Conservation (phyloP, 2,329 filamentous ascomycete genomes). For the Monosporascus sp. region DNA sequence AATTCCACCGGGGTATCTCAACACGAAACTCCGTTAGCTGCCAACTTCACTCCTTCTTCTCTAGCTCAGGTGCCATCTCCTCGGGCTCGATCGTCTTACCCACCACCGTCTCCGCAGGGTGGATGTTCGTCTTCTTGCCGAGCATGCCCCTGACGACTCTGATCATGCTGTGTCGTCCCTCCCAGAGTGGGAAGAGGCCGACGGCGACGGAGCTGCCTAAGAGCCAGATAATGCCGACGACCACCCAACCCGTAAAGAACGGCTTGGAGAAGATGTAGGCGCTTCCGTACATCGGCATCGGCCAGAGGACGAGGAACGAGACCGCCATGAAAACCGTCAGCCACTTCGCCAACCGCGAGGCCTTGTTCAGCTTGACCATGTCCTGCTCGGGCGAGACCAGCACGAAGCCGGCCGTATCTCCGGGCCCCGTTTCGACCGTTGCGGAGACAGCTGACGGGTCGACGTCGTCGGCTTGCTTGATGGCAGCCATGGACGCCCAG, state of each 20-base stretch:
- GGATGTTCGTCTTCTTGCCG: conserved; percentile 17
- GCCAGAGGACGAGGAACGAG: conserved; percentile 31
- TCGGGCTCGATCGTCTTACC: conserved; percentile 2
- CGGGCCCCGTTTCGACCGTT: conserved; percentile 39
- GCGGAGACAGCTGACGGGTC: background rate
- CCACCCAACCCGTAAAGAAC: conserved; percentile 77
- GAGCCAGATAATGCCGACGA: conserved; percentile 71
- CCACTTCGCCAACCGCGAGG: conserved; percentile 6
- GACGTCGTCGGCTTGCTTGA: conserved; percentile 8
- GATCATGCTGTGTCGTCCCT: conserved; percentile 62
- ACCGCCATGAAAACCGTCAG: conserved; percentile 58
- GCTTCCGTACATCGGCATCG: conserved; percentile 24
- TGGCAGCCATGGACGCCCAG: conserved; percentile 21
- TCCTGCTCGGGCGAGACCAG: conserved; percentile 5
- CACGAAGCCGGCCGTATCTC: background rate
- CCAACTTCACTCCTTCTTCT: conserved; percentile 5
- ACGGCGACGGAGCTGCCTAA: conserved; percentile 66
- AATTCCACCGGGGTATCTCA: background rate
- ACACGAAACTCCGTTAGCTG: background rate
- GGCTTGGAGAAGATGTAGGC: conserved; percentile 27
- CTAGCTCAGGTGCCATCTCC: background rate
- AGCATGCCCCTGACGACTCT: conserved; percentile 56
- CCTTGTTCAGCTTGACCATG: conserved; percentile 5
- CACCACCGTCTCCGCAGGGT: conserved; percentile 1
- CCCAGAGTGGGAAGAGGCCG: conserved; percentile 73